These are phyloP conservation scores for Colletotrichum tropicicola DNA, from an alignment of 2,329 filamentous ascomycete species.

Conservation along the genomic window DNA sequence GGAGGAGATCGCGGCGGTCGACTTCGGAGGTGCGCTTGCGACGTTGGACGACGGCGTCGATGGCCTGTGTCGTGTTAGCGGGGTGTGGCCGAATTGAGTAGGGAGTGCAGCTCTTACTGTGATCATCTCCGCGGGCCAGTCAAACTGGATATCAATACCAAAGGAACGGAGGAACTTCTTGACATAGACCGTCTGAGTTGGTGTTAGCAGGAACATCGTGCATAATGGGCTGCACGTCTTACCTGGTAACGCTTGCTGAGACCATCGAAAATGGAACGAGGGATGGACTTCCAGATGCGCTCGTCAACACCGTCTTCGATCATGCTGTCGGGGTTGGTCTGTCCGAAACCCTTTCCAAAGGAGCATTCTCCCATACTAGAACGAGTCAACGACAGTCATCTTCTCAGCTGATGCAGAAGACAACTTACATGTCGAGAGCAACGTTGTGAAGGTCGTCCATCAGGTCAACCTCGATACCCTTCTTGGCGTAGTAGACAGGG, in stretches of 20 bases:
- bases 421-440: slow-evolving; percentile 35
- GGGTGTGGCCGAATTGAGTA: neutral
- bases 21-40: slow-evolving; percentile 14
- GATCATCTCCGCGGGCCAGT: slow-evolving; percentile 28
- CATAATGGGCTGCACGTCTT: rapidly evolving
- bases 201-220: neutral
- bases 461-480: slow-evolving; percentile 34
- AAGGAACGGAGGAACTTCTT: slow-evolving; percentile 17
- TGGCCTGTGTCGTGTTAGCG: neutral
- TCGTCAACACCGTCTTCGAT: slow-evolving; percentile 25
- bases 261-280: slow-evolving; percentile 25
- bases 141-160: slow-evolving; percentile 16
- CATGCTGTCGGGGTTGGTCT: slow-evolving; percentile 34
- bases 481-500: slow-evolving; percentile 11
- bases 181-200: slow-evolving; percentile 13
- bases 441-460: slow-evolving; percentile 39
- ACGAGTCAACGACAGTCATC: neutral
- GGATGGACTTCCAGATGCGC: slow-evolving; percentile 21
- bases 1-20: slow-evolving; percentile 21
- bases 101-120: neutral
- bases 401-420: neutral
- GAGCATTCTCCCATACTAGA: slow-evolving; percentile 36
- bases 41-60: slow-evolving; percentile 24
- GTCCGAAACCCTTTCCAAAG: slow-evolving; percentile 37
- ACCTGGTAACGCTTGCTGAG: slow-evolving; percentile 28